Percentiles rank a stretch among this genome's conserved stretches.
These are phyloP conservation scores for Hypoxylon fuscum DNA, from an alignment of 495 filamentous ascomycete species.

Conservation along the genomic window DNA sequence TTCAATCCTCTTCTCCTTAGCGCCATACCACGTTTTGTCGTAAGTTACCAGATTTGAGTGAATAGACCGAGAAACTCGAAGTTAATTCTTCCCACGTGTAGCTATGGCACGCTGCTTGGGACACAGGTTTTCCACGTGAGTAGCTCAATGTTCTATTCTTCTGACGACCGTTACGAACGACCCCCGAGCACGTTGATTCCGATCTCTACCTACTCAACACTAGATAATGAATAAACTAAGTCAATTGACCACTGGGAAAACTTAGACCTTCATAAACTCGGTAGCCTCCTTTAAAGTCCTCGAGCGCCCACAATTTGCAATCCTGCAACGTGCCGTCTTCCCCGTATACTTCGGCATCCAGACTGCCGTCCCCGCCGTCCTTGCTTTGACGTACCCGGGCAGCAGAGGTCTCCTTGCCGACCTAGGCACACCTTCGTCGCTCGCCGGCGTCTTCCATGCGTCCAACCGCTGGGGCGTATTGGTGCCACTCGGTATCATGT, in stretches of 20 bases:
- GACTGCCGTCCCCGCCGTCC: slow-evolving; percentile 71
- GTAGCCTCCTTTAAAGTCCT: slow-evolving; percentile 77
- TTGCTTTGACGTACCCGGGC: slow-evolving; percentile 85
- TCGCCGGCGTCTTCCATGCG: slow-evolving; percentile 64
- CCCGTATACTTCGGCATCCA: slow-evolving; percentile 89
- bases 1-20: slow-evolving; percentile 63
- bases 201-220: neutral
- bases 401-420: slow-evolving; percentile 31
- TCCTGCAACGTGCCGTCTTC: slow-evolving; percentile 80
- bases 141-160: neutral
- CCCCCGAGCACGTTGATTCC: neutral
- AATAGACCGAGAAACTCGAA: slow-evolving; percentile 1
- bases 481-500: slow-evolving; percentile 70
- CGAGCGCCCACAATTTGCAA: slow-evolving; percentile 79
- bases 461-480: slow-evolving; percentile 67
- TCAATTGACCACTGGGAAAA: slow-evolving; percentile 8
- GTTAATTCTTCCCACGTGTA: slow-evolving; percentile 43
- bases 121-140: slow-evolving; percentile 80
- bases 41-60: slow-evolving; percentile 46
- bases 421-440: slow-evolving; percentile 49
- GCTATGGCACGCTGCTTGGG: slow-evolving; percentile 82
- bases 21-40: slow-evolving; percentile 82
- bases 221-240: neutral
- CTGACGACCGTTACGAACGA: neutral
- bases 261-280: slow-evolving; percentile 80